Evolutionary conservation across 225 moss, liverwort and hornwort genomes (phyloP), one percentile per base, ranked within the genome.

Genomic region (Pseudoscleropodium purum): DNA sequence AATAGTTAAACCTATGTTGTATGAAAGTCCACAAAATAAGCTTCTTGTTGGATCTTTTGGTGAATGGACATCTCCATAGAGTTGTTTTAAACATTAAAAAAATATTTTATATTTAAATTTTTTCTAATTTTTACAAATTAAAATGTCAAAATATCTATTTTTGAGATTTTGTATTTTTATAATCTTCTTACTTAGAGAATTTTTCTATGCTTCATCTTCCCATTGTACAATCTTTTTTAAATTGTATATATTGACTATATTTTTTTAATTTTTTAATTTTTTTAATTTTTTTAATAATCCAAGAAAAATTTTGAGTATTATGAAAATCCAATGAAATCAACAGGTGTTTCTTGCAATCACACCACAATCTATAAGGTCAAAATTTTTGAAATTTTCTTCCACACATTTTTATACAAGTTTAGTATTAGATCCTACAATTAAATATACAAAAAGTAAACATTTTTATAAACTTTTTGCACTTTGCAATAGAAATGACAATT

Each of bases 161-260:
- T 33, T 49, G 26, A 75, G 5, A 20, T 49, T 33, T 75, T 75
- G 7, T 9, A 31, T 7, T 13, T 33, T 45, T 17, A 34, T 8
- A 76, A 20, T 36, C 8, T 0, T 54, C 1, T 5, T 54, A 36
- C 2, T 8, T 15, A 24, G 8, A 54, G 0, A 36, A 14, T 3
- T 1, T 36, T 14, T 36, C 8, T 52, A 23, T 14, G 2, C 0
- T 36, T 23, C 13, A 51, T 24, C 24, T 24, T 77, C 14, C 0
- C 8, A 9, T 1, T 14, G 0, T 23, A 52, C 0, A 52, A 34
- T 52, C 3, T 77, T 9, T 1, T 34, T 52, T 21, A 49, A 31
- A 19, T 4, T 47, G 7, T 75, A 49, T 12, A 33, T 2, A 19
- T 75, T 49, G 12, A 2, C 7, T 0, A 34, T 7, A 19, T 20